Conservation (phyloP, 164 flowering plant species). For the Nymphaea thermarum region DNA sequence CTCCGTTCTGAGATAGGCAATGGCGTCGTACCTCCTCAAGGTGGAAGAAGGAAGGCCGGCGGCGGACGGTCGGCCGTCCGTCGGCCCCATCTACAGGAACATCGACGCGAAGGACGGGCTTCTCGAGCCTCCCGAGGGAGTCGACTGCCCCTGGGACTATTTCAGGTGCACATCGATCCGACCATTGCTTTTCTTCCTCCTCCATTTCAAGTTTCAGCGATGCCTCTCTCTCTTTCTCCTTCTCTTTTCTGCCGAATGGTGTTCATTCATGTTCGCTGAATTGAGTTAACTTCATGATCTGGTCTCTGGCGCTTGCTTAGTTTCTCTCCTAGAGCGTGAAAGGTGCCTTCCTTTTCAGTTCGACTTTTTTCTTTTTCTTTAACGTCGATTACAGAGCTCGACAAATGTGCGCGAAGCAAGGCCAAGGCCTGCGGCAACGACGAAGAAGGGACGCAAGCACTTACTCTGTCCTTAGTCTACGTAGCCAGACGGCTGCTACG, state of each 20-base stretch:
- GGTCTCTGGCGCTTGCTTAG: background rate
- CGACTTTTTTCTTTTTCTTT: too few relatives aligned
- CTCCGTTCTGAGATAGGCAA: slow-evolving; percentile 6
- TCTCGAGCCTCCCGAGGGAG: slow-evolving; percentile 36
- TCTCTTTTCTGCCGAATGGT: too few relatives aligned
- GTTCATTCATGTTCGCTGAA: background rate
- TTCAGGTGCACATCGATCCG: slow-evolving; percentile 39
- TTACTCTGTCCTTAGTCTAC: too few relatives aligned
- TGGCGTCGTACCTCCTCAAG: slow-evolving; percentile 46
- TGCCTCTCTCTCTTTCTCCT: background rate
- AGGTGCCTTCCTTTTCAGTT: too few relatives aligned
- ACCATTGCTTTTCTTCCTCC: too few relatives aligned
- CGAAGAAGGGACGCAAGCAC: too few relatives aligned
- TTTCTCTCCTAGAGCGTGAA: too few relatives aligned
- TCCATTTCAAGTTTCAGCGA: too few relatives aligned
- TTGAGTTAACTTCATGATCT: background rate
- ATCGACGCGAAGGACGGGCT: slow-evolving; percentile 85
- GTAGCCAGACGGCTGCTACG: too few relatives aligned
- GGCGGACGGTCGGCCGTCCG: slow-evolving; percentile 46
- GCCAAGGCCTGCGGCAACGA: too few relatives aligned
- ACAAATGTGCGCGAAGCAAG: too few relatives aligned
- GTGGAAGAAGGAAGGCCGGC: slow-evolving; percentile 61
- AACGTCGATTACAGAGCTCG: too few relatives aligned
- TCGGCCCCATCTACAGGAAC: slow-evolving; percentile 78
- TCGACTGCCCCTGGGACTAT: slow-evolving; percentile 79